Evolutionary conservation across 164 flowering plant genomes (phyloP).

Genomic region (Kalanchoe fedtschenkoi): DNA sequence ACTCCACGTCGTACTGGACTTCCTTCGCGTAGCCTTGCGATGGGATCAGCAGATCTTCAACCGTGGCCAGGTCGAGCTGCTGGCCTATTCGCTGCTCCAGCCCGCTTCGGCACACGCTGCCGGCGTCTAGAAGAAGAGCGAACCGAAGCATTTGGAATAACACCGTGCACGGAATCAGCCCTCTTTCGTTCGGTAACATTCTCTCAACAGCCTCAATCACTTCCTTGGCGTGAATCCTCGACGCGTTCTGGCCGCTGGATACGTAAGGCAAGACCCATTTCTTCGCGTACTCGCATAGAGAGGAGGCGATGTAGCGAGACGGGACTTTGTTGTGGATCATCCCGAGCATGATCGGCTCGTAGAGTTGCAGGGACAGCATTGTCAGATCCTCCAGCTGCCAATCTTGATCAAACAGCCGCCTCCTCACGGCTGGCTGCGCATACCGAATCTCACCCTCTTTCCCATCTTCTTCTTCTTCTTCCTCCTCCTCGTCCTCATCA

Average conservation of each 20-base stretch:
- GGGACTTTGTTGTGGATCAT: slow-evolving; percentile 32
- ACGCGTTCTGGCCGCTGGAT: slow-evolving; percentile 6
- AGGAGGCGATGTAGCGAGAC: slow-evolving; percentile 30
- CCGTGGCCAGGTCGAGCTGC: slow-evolving; percentile 44
- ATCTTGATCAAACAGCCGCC: slow-evolving; percentile 25
- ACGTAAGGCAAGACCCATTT: slow-evolving; percentile 24
- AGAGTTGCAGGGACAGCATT: slow-evolving; percentile 29
- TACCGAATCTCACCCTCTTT: background rate
- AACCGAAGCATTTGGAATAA: slow-evolving; percentile 48
- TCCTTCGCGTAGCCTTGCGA: slow-evolving; percentile 36
- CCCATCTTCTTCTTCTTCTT: slow-evolving; percentile 12
- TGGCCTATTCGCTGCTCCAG: slow-evolving; percentile 53
- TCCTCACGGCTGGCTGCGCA: slow-evolving; percentile 21
- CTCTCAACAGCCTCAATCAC: slow-evolving; percentile 56
- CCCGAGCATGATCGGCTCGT: slow-evolving; percentile 28
- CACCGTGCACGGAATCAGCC: slow-evolving; percentile 33
- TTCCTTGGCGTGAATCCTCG: slow-evolving; percentile 23
- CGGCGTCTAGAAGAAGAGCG: slow-evolving; percentile 35
- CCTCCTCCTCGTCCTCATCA: slow-evolving; percentile 12
- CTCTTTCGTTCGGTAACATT: slow-evolving; percentile 44
- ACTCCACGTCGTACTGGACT: slow-evolving; percentile 40
- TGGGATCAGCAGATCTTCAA: slow-evolving; percentile 46
- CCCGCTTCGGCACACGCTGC: slow-evolving; percentile 31
- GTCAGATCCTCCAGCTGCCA: slow-evolving; percentile 41
- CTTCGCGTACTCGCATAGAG: slow-evolving; percentile 34